Evolutionary conservation across 495 filamentous ascomycete species (phyloP).

Genomic region (Penicillium steckii): DNA sequence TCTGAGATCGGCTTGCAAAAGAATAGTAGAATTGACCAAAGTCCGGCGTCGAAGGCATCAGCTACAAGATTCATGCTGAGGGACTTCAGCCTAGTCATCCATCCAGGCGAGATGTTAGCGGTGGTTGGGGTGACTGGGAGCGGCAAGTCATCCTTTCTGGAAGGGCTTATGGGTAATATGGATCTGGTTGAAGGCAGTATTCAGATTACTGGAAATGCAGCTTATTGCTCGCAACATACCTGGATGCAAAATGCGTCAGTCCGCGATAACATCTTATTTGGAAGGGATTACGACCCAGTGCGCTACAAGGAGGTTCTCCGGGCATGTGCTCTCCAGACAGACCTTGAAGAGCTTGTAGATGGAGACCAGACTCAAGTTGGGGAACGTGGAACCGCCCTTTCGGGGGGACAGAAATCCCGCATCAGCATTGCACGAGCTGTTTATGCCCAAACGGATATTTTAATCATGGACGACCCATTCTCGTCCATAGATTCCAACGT

Average conservation of each 20-base stretch:
- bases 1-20: background rate
- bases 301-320: constrained; percentile 3
- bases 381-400: background rate
- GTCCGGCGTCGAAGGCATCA: background rate
- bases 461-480: constrained; percentile 5
- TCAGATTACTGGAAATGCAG: background rate
- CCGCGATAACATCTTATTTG: constrained; percentile 3
- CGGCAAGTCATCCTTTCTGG: background rate
- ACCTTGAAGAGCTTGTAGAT: background rate
- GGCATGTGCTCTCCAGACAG: background rate
- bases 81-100: background rate
- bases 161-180: background rate
- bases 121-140: background rate
- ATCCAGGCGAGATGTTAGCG: background rate
- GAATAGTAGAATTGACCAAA: background rate
- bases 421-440: background rate
- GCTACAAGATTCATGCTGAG: background rate
- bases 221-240: background rate
- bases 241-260: constrained; percentile 1
- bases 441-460: background rate
- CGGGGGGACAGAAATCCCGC: background rate
- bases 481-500: background rate
- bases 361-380: background rate
- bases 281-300: background rate
- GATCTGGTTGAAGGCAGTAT: background rate